Evolutionary conservation across 352 stramenopile species (phyloP).

Genomic region (Phytophthora hybrid): DNA sequence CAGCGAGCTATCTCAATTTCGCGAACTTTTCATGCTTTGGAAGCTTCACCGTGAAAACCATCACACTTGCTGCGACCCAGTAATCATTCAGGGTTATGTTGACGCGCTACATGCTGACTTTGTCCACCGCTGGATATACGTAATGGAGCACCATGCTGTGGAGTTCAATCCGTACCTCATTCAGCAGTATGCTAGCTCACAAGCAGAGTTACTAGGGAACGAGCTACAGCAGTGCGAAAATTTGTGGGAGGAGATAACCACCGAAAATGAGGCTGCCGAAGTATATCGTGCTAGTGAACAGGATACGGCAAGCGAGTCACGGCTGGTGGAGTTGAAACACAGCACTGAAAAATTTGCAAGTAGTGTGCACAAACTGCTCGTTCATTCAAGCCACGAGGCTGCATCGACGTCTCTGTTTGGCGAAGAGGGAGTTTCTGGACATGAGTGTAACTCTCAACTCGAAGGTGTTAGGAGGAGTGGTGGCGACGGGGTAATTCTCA

Average conservation of each 20-base stretch:
- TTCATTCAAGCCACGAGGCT: constrained; percentile 35
- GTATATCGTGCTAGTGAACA: constrained; percentile 35
- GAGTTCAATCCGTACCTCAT: constrained; percentile 83
- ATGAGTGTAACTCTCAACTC: constrained; percentile 1
- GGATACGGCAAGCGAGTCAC: constrained; percentile 49
- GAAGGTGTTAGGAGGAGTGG: neutral
- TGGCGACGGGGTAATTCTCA: constrained; percentile 53
- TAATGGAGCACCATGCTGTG: constrained; percentile 47
- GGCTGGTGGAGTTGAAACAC: constrained; percentile 69
- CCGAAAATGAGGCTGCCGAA: constrained; percentile 47
- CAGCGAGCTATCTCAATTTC: constrained; percentile 55
- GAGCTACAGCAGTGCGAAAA: constrained; percentile 62
- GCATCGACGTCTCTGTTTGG: constrained; percentile 5
- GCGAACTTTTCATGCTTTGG: constrained; percentile 73
- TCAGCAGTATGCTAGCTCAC: constrained; percentile 55
- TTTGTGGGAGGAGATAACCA: constrained; percentile 66
- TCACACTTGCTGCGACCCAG: constrained; percentile 47
- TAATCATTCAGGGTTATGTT: constrained; percentile 32
- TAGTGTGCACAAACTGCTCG: constrained; percentile 80
- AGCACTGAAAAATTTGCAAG: constrained; percentile 80
- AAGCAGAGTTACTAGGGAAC: constrained; percentile 59
- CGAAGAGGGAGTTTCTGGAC: constrained; percentile 5
- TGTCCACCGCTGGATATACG: constrained; percentile 51
- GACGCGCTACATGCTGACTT: constrained; percentile 51
- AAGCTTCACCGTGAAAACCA: constrained; percentile 64